Conservation (phyloP, 1,284 basidiomycete genomes). For the Dichomitus squalens region DNA sequence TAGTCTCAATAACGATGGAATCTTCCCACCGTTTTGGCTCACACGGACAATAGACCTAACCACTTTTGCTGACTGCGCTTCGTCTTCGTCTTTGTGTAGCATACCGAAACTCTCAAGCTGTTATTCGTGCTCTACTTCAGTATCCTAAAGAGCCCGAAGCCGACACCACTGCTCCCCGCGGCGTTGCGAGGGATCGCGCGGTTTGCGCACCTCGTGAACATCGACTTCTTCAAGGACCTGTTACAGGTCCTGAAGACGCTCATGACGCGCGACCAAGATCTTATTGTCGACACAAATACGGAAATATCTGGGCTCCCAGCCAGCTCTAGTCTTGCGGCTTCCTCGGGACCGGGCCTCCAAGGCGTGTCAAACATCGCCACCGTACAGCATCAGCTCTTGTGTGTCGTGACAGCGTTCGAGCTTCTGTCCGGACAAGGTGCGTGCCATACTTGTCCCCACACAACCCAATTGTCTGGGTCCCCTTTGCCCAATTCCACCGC, state of each 20-base stretch:
- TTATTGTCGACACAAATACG: conserved; percentile 33
- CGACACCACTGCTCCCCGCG: conserved; percentile 82
- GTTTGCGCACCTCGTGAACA: conserved; percentile 96
- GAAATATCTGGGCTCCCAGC: neutral
- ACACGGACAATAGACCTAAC: conserved; percentile 13
- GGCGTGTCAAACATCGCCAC: conserved; percentile 30
- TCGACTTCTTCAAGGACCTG: conserved; percentile 98
- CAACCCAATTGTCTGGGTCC: neutral
- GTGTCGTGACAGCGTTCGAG: conserved; percentile 95
- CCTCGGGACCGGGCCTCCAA: conserved; percentile 38
- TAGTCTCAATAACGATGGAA: conserved; percentile 10
- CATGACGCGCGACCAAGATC: conserved; percentile 51
- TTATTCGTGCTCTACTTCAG: conserved; percentile 98
- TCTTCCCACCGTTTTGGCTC: conserved; percentile 17
- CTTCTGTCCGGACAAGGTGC: conserved; percentile 93
- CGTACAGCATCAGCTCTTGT: conserved; percentile 74
- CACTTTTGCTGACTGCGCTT: conserved; percentile 10
- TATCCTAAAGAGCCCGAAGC: conserved; percentile 88
- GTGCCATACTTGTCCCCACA: conserved; percentile 1
- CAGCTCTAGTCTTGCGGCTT: neutral
- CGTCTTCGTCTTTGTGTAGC: conserved; percentile 48
- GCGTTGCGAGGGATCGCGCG: conserved; percentile 92
- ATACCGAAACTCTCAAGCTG: conserved; percentile 98
- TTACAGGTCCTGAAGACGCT: conserved; percentile 85
- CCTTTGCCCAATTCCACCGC: neutral